phyloP scores from a whole-genome alignment of 2,329 filamentous ascomycete genomes.

The Phoma sp. region DNA sequence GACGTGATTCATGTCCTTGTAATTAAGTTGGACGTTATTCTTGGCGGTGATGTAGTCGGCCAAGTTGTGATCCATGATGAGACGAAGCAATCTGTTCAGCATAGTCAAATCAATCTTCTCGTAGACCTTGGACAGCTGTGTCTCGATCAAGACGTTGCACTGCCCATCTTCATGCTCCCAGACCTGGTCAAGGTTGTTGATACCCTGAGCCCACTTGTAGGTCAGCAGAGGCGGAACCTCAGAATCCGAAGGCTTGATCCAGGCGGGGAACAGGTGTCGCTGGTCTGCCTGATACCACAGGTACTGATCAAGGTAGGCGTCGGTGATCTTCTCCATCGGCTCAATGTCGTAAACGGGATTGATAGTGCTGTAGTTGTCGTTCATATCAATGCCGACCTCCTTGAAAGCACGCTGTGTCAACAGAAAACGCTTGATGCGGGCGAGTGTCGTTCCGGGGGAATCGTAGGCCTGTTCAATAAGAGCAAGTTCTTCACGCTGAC shows the following conservation, averaged over 20 bases:
- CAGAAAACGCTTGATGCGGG: constrained; percentile 96
- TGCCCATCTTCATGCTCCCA: constrained; percentile 95
- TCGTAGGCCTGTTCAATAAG: constrained; percentile 98
- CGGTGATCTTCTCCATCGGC: constrained; percentile 98
- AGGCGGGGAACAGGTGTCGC: constrained; percentile 93
- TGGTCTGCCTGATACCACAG: constrained; percentile 99
- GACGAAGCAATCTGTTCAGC: constrained; percentile 85
- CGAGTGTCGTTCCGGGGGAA: constrained; percentile 92
- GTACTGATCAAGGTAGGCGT: constrained; percentile 98
- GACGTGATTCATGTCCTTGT: constrained; percentile 99
- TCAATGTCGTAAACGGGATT: constrained; percentile 99
- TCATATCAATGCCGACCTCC: constrained; percentile 99
- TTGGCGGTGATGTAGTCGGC: constrained; percentile 99
- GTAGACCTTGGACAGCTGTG: constrained; percentile 97
- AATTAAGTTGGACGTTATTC: constrained; percentile 98
- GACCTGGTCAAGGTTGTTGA: constrained; percentile 95
- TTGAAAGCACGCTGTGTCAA: constrained; percentile 98
- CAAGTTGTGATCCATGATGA: constrained; percentile 99
- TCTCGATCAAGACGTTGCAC: constrained; percentile 98
- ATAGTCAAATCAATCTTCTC: constrained; percentile 98
- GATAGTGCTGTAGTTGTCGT: constrained; percentile 99
- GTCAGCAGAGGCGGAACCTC: constrained; percentile 93
- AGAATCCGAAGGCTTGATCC: constrained; percentile 99
- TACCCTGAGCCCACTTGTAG: constrained; percentile 99
- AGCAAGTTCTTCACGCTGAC: constrained; percentile 93